Evolutionary conservation across 2,329 filamentous ascomycete species (phyloP).

Genomic region (Acrodontium crateriforme): DNA sequence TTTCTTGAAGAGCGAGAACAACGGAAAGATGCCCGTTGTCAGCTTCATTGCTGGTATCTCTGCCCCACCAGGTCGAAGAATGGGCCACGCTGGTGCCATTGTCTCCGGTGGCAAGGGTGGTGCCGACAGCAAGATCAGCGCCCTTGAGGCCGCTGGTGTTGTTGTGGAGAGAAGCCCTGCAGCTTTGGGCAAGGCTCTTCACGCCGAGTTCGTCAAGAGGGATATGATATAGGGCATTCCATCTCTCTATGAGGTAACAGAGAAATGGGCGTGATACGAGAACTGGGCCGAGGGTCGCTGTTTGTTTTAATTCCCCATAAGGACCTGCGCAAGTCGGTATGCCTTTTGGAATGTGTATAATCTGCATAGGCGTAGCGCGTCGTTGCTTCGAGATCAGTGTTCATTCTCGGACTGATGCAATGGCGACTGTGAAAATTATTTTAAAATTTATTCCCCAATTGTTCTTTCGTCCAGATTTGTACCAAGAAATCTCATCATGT

Average conservation of each 20-base stretch:
- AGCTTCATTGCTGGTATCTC: constrained; percentile 98
- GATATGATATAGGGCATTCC: constrained; percentile 89
- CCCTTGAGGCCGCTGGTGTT: constrained; percentile 84
- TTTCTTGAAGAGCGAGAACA: constrained; percentile 87
- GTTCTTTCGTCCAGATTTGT: no score
- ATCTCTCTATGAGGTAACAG: constrained; percentile 2
- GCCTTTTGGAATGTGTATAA: no score
- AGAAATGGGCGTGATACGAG: background rate
- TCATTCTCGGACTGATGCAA: no score
- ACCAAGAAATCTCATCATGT: no score
- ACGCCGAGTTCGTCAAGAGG: constrained; percentile 88
- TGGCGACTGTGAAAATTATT: no score
- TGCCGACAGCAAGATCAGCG: constrained; percentile 94
- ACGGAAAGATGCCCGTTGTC: constrained; percentile 83
- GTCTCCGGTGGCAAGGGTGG: constrained; percentile 95
- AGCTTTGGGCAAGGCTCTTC: constrained; percentile 79
- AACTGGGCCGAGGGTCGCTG: no score
- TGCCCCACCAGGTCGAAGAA: constrained; percentile 86
- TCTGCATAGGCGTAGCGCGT: no score
- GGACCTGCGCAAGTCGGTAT: no score
- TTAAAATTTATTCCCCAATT: no score
- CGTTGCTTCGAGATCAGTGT: no score
- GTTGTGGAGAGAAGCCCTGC: constrained; percentile 93
- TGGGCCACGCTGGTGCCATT: constrained; percentile 98
- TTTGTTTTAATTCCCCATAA: no score